Evolutionary conservation across 345 rosid species (phyloP), one percentile per base, ranked within the genome.

Genomic region (Eucalyptus regnans): DNA sequence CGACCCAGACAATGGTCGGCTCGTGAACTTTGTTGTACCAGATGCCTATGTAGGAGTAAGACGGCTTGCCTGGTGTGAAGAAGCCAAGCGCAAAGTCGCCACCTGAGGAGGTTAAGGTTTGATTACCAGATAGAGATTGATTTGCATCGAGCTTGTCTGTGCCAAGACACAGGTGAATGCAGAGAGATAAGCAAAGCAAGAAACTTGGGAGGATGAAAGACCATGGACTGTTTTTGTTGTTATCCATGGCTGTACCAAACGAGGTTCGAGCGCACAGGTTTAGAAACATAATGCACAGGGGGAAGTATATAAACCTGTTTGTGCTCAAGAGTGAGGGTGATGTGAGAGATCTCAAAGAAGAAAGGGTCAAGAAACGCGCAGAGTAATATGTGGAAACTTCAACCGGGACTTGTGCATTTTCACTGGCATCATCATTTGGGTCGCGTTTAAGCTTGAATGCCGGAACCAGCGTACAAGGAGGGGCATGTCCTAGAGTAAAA

Each of bases 81-180:
- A 66, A 31, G 41, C 79, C 79, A 31, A 66, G 43, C 79, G 2
- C 41, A 31, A 66, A 31, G 79, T 66, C 33, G 12, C 79, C 41
- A 15, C 79, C 43, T 4, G 8, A 66, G 41, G 79, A 66, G 79
- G 6, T 66, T 66, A 66, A 66, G 79, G 79, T 31, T 15, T 31
- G 43, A 31, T 66, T 66, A 31, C 79, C 79, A 15, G 43, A 31
- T 15, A 66, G 22, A 31, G 79, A 66, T 9, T 31, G 79, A 88
- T 90, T 89, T 44, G 92, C 91, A 6, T 64, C 18, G 95, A 90
- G 92, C 96, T 93, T 93, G 89, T 93, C 94, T 22, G 94, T 93
- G 83, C 64, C 83, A 31, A 71, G 43, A 93, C 89, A 88, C 91
- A 89, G 90, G 89, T 44, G 85, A 41, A 18, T 64, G 54, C 50